Conservation (phyloP, 768 basidiomycete genomes). For the Multifurca ochricompacta region DNA sequence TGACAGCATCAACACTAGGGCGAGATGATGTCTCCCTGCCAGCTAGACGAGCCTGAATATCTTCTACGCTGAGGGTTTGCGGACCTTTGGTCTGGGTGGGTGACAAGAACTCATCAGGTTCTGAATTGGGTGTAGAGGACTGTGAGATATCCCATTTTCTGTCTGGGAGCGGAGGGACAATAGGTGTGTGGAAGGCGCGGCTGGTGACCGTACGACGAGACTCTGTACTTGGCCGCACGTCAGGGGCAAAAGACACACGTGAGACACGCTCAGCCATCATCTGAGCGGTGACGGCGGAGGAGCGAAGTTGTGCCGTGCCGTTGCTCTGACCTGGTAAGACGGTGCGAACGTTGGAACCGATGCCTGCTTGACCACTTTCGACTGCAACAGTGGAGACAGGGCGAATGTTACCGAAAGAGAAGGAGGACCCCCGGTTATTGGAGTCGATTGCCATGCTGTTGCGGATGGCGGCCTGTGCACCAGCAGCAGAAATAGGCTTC, state of each 20-base stretch:
- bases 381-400: constrained; percentile 34
- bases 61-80: constrained; percentile 45
- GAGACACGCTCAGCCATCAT: constrained; percentile 37
- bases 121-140: neutral
- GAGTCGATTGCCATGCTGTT: constrained; percentile 49
- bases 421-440: constrained; percentile 38
- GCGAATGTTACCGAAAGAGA: constrained; percentile 53
- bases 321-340: constrained; percentile 21
- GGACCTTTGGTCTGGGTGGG: constrained; percentile 39
- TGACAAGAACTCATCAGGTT: constrained; percentile 29
- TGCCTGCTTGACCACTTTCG: constrained; percentile 38
- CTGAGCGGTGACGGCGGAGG: constrained; percentile 41
- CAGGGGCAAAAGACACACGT: constrained; percentile 65
- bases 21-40: constrained; percentile 30
- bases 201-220: constrained; percentile 36
- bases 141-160: constrained; percentile 25
- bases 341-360: constrained; percentile 30
- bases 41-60: constrained; percentile 49
- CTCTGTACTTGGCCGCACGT: constrained; percentile 41
- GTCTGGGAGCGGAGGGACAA: constrained; percentile 36
- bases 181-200: constrained; percentile 36
- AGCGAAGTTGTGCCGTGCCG: constrained; percentile 41
- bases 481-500: constrained; percentile 62
- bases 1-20: constrained; percentile 46
- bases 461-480: constrained; percentile 68